phyloP scores from a whole-genome alignment of 1,139 yeast genomes.

The Pichia sp. region DNA sequence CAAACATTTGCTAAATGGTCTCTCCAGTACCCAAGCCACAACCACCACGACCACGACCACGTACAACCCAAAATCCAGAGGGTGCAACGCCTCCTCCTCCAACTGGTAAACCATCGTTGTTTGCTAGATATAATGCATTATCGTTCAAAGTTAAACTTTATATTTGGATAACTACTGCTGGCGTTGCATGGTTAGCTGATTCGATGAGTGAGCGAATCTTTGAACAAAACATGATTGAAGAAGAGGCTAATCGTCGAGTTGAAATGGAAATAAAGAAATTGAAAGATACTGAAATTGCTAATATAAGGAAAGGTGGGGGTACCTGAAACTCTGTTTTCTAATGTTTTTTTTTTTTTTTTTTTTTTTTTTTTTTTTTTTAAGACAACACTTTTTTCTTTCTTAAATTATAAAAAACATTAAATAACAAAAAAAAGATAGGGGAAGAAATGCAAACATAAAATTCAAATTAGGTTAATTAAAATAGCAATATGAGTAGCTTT shows the following conservation, averaged over 20 bases:
- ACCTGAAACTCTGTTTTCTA: no score
- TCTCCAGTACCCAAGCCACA: slow-evolving; percentile 5
- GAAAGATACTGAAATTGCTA: slow-evolving; percentile 5
- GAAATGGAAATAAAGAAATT: slow-evolving; percentile 21
- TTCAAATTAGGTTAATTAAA: neutral
- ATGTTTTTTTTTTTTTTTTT: no score
- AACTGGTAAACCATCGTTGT: slow-evolving; percentile 12
- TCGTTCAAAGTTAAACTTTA: slow-evolving; percentile 27
- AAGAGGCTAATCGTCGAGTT: slow-evolving; percentile 27
- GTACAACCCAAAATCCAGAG: neutral
- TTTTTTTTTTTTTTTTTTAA: no score
- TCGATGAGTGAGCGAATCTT: slow-evolving; percentile 24
- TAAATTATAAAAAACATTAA: no score
- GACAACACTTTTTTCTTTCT: no score
- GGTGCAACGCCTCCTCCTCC: neutral
- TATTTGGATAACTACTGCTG: slow-evolving; percentile 26
- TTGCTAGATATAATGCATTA: slow-evolving; percentile 19
- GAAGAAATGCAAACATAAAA: no score
- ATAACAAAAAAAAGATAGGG: no score
- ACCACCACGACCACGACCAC: slow-evolving; percentile 7
- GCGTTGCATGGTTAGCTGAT: slow-evolving; percentile 27
- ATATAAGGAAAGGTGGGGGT: neutral
- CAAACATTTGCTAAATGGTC: neutral
- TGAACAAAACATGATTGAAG: slow-evolving; percentile 27
- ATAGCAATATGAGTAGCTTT: neutral